A percentile compares a stretch with the other conserved stretches of the same genome.
Evolutionary conservation across 2,329 filamentous ascomycete species (phyloP).

Genomic region (Pseudogymnoascus sp.): DNA sequence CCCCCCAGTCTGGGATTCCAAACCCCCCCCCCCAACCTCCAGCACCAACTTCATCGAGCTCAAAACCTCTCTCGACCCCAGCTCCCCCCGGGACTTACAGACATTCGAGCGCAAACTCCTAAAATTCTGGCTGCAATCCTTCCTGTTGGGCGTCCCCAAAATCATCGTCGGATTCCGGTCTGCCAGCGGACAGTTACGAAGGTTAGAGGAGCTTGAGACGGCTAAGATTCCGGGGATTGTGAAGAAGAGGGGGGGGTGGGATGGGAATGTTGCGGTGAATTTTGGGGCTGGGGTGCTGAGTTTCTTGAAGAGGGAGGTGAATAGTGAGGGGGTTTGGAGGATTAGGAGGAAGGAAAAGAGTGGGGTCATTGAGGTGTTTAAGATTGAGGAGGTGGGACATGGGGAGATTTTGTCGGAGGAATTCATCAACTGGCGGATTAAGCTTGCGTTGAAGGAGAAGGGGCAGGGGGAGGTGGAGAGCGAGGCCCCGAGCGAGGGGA

Average conservation of each 20-base stretch:
- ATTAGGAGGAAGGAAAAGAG: constrained; percentile 59
- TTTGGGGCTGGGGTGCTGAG: constrained; percentile 71
- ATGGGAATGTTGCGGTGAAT: constrained; percentile 89
- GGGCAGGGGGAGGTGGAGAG: background rate
- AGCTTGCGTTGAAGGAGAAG: constrained; percentile 15
- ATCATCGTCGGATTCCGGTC: constrained; percentile 86
- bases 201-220: constrained; percentile 72
- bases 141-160: constrained; percentile 83
- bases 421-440: constrained; percentile 63
- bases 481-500: background rate
- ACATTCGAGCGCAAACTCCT: constrained; percentile 84
- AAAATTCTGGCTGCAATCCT: constrained; percentile 96
- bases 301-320: constrained; percentile 55
- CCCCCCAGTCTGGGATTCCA: constrained; percentile 67
- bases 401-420: constrained; percentile 68
- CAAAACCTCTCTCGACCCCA: constrained; percentile 75
- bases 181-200: constrained; percentile 59
- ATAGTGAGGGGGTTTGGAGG: constrained; percentile 66
- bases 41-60: constrained; percentile 89
- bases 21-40: constrained; percentile 49
- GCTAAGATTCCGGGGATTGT: constrained; percentile 69
- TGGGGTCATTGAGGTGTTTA: constrained; percentile 63
- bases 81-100: constrained; percentile 55
- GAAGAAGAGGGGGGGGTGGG: constrained; percentile 65
- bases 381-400: constrained; percentile 63